Evolutionary conservation across 2,329 filamentous ascomycete species (phyloP).

Genomic region (Sporothrix globosa): DNA sequence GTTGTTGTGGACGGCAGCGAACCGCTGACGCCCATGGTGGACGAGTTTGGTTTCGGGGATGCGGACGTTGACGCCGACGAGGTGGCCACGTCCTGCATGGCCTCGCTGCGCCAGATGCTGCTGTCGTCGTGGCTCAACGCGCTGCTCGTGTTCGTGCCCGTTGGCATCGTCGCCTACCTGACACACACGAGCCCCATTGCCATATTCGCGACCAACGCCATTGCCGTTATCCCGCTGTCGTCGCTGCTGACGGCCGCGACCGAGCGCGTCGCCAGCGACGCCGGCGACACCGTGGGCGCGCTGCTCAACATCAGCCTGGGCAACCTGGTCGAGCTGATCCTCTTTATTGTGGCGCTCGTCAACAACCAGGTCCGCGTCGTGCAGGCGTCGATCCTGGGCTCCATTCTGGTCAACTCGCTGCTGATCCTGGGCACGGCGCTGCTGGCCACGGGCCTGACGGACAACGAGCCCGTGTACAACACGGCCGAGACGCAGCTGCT

Average conservation of each 20-base stretch:
- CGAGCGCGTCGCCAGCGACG: constrained; percentile 46
- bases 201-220: constrained; percentile 72
- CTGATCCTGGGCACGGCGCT: constrained; percentile 84
- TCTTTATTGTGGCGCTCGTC: constrained; percentile 72
- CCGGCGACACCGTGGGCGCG: constrained; percentile 33
- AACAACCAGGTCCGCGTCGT: constrained; percentile 90
- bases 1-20: constrained; percentile 4
- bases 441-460: constrained; percentile 70
- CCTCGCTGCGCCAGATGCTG: constrained; percentile 51
- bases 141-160: constrained; percentile 76
- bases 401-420: constrained; percentile 90
- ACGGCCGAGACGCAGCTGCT: constrained; percentile 60
- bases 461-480: constrained; percentile 73
- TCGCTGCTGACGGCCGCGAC: constrained; percentile 73
- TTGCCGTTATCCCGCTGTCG: constrained; percentile 75
- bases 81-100: constrained; percentile 19
- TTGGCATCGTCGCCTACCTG: constrained; percentile 68
- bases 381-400: constrained; percentile 97
- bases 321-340: constrained; percentile 77
- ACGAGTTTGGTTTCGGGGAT: constrained; percentile 1
- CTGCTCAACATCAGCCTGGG: constrained; percentile 60
- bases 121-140: constrained; percentile 77
- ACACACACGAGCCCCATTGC: constrained; percentile 59
- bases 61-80: background rate
- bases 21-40: constrained; percentile 2